phyloP scores from a whole-genome alignment of 441 rosid species.

The Croton laevigatus region DNA sequence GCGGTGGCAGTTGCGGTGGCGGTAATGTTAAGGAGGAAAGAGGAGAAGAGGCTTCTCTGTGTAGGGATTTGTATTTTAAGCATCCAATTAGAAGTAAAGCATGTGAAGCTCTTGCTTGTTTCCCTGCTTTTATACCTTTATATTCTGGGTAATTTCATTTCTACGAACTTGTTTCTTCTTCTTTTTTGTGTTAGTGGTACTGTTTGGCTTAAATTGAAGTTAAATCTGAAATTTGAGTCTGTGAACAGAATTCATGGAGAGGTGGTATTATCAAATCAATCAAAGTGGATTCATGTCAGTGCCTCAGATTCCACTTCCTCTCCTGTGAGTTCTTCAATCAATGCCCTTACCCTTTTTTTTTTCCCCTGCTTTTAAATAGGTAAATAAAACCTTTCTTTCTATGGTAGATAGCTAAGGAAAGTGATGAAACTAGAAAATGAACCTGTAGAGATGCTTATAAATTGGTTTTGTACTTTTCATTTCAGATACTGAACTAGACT shows the following conservation, averaged over 20 bases:
- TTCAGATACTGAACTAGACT: neutral
- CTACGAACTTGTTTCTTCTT: neutral
- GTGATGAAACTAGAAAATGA: neutral
- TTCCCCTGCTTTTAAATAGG: constrained; percentile 1
- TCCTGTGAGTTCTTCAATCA: constrained; percentile 33
- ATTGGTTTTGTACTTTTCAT: neutral
- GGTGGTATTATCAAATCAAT: constrained; percentile 52
- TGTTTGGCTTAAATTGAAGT: too few species aligned
- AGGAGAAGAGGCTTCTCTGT: constrained; percentile 29
- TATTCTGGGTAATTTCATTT: constrained; percentile 57
- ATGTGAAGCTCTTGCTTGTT: constrained; percentile 63
- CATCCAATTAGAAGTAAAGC: constrained; percentile 53
- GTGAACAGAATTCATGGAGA: constrained; percentile 73
- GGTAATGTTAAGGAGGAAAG: constrained; percentile 35
- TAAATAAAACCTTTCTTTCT: neutral
- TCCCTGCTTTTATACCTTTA: constrained; percentile 57
- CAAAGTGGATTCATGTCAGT: constrained; percentile 48
- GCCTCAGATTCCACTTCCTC: constrained; percentile 32
- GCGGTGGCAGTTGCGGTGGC: constrained; percentile 25
- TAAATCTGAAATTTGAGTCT: constrained; percentile 16
- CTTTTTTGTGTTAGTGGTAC: neutral
- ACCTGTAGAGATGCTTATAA: neutral
- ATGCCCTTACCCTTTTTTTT: constrained; percentile 10
- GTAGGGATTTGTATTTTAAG: constrained; percentile 53
- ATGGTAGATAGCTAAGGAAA: neutral